phyloP scores from a whole-genome alignment of 1,284 basidiomycete genomes.

The Sanghuangporus baumii region DNA sequence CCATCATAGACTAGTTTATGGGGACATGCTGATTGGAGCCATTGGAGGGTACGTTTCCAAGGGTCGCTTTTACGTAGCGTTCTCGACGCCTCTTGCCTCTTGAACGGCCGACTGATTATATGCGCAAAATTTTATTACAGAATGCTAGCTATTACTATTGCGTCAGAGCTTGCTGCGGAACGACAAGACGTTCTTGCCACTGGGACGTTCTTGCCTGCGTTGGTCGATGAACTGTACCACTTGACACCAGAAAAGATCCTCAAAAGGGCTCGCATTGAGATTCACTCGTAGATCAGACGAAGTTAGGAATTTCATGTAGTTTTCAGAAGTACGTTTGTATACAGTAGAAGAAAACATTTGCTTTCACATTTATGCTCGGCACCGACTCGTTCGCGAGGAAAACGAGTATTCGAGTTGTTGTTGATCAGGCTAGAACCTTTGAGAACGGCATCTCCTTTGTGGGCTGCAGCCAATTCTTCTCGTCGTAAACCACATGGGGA shows the following conservation, averaged over 20 bases:
- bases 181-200: constrained; percentile 72
- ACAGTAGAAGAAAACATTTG: neutral
- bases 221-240: constrained; percentile 78
- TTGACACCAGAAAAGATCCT: constrained; percentile 53
- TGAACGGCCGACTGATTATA: neutral
- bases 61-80: neutral
- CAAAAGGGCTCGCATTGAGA: constrained; percentile 44
- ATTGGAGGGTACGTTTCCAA: constrained; percentile 60
- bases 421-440: constrained; percentile 40
- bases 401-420: neutral
- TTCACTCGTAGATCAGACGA: constrained; percentile 22
- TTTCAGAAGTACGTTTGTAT: neutral
- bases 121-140: constrained; percentile 33
- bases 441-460: constrained; percentile 78
- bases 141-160: constrained; percentile 77
- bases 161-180: constrained; percentile 75
- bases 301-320: too few relatives aligned
- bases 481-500: constrained; percentile 61
- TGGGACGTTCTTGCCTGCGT: constrained; percentile 81
- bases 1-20: constrained; percentile 42
- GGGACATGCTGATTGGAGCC: constrained; percentile 72
- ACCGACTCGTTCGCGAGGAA: neutral
- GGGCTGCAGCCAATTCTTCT: constrained; percentile 88
- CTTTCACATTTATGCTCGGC: too few relatives aligned
- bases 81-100: neutral